These are phyloP conservation scores for Metroxylon sagu DNA, from an alignment of 176 grass and related monocot genomes.

Conservation along the genomic window DNA sequence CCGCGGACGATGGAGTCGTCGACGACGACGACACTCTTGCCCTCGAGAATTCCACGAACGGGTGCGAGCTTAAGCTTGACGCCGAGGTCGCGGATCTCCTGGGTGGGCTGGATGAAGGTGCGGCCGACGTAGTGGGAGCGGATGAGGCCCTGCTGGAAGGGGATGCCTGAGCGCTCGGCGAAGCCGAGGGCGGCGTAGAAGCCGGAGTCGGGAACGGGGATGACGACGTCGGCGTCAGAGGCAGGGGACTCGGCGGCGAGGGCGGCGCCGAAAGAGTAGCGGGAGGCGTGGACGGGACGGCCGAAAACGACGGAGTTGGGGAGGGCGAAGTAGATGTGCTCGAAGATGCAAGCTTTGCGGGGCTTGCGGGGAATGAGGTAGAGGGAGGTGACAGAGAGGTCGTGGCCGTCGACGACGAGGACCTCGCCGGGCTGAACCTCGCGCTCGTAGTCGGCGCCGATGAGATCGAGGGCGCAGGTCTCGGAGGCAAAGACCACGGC, in stretches of 20 bases:
- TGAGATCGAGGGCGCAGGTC: conserved; percentile 88
- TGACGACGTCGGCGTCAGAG: conserved; percentile 67
- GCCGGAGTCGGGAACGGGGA: conserved; percentile 87
- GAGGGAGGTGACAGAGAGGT: conserved; percentile 52
- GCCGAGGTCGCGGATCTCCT: conserved; percentile 72
- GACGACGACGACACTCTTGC: conserved; percentile 84
- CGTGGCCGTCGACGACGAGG: conserved; percentile 55
- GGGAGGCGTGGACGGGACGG: conserved; percentile 56
- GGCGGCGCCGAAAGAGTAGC: conserved; percentile 59
- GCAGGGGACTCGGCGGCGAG: conserved; percentile 85
- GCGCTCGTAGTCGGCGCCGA: conserved; percentile 60
- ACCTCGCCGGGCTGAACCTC: conserved; percentile 88
- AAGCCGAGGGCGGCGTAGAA: conserved; percentile 88
- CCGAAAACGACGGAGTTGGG: conserved; percentile 80
- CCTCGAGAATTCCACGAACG: conserved; percentile 55
- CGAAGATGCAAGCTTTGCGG: conserved; percentile 80
- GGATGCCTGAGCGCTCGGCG: conserved; percentile 46
- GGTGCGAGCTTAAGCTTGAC: conserved; percentile 90
- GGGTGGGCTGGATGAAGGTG: conserved; percentile 87
- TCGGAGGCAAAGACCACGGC: conserved; percentile 83
- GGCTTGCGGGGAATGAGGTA: conserved; percentile 63
- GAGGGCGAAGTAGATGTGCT: conserved; percentile 89
- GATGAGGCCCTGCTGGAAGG: conserved; percentile 91
- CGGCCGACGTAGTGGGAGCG: conserved; percentile 87
- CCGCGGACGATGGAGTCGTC: conserved; percentile 93